Percentiles rank a stretch among this genome's conserved stretches.
Conservation (phyloP, 2,329 filamentous ascomycete species). For the Fusarium gaditjirri region DNA sequence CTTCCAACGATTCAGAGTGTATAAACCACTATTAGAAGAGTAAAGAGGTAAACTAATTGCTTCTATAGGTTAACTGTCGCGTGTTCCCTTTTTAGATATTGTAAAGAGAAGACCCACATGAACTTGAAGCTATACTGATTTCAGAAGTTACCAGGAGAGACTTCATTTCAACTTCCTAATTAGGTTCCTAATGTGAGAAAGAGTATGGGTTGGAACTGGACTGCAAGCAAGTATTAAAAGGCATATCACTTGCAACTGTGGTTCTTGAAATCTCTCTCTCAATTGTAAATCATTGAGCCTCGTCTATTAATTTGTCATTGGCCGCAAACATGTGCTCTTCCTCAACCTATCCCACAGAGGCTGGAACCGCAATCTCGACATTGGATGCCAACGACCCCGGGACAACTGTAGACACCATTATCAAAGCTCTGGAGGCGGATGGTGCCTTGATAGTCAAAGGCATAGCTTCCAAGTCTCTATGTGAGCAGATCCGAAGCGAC, state of each 20-base stretch:
- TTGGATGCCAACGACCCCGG: rapidly evolving
- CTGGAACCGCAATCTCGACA: not conserved
- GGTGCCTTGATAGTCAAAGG: not conserved
- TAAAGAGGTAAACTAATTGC: not conserved
- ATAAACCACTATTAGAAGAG: not conserved
- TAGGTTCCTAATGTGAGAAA: not conserved
- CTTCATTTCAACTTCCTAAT: not conserved
- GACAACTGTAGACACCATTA: rapidly evolving
- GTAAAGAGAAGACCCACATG: not conserved
- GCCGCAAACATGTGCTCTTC: not conserved
- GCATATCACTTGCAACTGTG: rapidly evolving
- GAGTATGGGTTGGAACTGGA: not conserved
- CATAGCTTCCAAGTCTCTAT: not conserved
- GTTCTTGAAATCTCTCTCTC: too few species aligned
- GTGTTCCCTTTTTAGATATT: not conserved
- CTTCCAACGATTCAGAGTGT: too few species aligned
- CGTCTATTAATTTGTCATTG: rapidly evolving
- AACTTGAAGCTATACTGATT: rapidly evolving
- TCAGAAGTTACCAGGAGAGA: rapidly evolving
- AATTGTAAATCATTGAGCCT: too few species aligned
- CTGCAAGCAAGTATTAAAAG: not conserved
- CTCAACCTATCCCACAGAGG: not conserved
- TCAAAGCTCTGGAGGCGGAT: not conserved
- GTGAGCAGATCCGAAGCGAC: rapidly evolving
- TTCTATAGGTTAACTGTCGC: rapidly evolving